Evolutionary conservation across 139 green algal species (phyloP).

Genomic region (Micractinium sp.): DNA sequence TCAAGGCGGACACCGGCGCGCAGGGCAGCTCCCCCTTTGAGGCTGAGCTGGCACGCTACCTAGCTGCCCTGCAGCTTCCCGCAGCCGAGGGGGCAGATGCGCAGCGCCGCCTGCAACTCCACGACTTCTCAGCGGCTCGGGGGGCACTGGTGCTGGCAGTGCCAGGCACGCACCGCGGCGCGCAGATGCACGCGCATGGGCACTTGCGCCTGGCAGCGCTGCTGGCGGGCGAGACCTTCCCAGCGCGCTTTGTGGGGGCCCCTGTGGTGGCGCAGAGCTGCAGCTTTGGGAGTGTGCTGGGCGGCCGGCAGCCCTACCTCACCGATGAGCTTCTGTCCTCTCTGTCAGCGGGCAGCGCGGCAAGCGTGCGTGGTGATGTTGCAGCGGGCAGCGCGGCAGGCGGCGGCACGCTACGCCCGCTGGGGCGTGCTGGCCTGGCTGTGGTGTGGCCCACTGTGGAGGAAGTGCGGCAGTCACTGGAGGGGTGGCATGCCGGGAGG

Average conservation of each 20-base stretch:
- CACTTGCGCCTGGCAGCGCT: constrained; percentile 63
- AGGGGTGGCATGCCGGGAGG: constrained; percentile 69
- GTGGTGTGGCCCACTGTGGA: constrained; percentile 70
- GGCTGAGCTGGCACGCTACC: constrained; percentile 60
- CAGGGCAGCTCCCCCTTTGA: constrained; percentile 56
- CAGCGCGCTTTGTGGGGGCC: constrained; percentile 23
- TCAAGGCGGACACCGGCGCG: constrained; percentile 42
- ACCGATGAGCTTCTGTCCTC: background rate
- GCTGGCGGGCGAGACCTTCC: constrained; percentile 16
- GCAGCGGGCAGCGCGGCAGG: no score
- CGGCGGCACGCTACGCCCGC: no score
- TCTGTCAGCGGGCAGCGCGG: background rate
- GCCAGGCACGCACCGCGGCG: constrained; percentile 2
- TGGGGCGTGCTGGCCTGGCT: background rate
- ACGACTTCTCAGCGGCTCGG: constrained; percentile 73
- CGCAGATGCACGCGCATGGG: constrained; percentile 19
- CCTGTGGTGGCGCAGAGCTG: constrained; percentile 40
- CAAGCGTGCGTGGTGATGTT: background rate
- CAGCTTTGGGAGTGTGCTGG: no score
- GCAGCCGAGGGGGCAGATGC: background rate
- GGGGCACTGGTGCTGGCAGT: constrained; percentile 52
- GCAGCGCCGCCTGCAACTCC: constrained; percentile 12
- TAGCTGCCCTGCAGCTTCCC: constrained; percentile 59
- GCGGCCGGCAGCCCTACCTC: background rate
- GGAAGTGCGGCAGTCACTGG: constrained; percentile 65